These are phyloP conservation scores for Vigna reflexopilosa DNA, from an alignment of 306 rosid species.

Conservation along the genomic window DNA sequence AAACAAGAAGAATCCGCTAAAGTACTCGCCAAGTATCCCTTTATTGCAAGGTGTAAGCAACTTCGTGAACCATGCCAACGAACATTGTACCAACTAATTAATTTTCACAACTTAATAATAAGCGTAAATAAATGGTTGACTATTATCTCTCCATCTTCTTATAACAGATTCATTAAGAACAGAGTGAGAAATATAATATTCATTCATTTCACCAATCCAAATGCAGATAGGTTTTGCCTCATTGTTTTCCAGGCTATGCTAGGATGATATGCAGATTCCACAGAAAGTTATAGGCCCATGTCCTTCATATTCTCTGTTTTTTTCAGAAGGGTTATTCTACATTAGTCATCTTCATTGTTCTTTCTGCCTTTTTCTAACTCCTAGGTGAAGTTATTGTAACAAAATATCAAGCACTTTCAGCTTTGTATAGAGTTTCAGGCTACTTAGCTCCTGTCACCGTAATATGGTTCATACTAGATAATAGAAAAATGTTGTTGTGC, in stretches of 20 bases:
- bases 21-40: conserved; percentile 26
- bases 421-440: not conserved
- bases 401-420: not conserved
- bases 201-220: conserved; percentile 29
- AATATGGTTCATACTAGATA: not conserved
- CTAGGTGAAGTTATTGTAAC: not conserved
- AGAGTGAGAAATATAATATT: not conserved
- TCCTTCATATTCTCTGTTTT: conserved; percentile 36
- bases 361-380: conserved; percentile 27
- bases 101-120: conserved; percentile 2
- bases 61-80: conserved; percentile 34
- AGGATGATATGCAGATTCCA: conserved; percentile 6
- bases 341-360: conserved; percentile 4
- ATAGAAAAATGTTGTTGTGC: no score
- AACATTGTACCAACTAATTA: conserved; percentile 18
- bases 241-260: conserved; percentile 10
- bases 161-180: not conserved
- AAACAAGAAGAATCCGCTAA: conserved; percentile 28
- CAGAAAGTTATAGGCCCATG: conserved; percentile 26
- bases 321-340: conserved; percentile 21
- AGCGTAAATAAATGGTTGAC: not conserved
- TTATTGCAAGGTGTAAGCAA: conserved; percentile 28
- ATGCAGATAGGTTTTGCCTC: conserved; percentile 5
- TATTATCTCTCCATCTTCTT: not conserved
- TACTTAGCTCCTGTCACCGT: not conserved